Conservation (phyloP, 495 filamentous ascomycete genomes). For the Neurospora intermedia region DNA sequence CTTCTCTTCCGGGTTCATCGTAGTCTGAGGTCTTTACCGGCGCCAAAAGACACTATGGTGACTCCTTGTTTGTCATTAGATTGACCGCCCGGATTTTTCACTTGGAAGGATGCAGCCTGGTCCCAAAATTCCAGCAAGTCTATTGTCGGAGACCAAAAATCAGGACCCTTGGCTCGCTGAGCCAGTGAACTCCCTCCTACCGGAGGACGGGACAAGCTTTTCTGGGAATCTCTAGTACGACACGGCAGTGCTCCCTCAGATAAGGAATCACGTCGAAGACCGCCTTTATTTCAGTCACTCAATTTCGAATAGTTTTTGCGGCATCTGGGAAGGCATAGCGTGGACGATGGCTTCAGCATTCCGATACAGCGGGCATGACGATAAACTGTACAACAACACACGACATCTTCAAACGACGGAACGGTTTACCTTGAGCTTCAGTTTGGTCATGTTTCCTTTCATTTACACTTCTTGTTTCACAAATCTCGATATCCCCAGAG, state of each 20-base stretch:
- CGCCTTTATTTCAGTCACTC: neutral
- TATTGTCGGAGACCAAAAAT: neutral
- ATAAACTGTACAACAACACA: neutral
- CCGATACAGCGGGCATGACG: neutral
- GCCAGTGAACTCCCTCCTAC: neutral
- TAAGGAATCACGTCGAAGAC: neutral
- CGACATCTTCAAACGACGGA: neutral
- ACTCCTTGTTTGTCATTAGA: neutral
- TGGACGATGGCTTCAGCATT: neutral
- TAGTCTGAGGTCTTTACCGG: neutral
- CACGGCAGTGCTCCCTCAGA: neutral
- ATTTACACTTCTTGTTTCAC: neutral
- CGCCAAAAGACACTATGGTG: neutral
- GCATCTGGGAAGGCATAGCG: neutral
- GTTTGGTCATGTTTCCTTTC: neutral
- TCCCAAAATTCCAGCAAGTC: neutral
- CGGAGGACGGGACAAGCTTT: neutral
- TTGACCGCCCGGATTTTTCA: neutral
- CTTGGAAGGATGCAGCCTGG: neutral
- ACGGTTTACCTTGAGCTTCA: neutral
- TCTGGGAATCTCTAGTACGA: neutral
- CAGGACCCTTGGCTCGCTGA: neutral
- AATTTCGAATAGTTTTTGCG: neutral
- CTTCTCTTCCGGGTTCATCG: neutral
- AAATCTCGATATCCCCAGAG: neutral